Conservation (phyloP, 78 protist species). For the Cavenderia fasciculata region DNA sequence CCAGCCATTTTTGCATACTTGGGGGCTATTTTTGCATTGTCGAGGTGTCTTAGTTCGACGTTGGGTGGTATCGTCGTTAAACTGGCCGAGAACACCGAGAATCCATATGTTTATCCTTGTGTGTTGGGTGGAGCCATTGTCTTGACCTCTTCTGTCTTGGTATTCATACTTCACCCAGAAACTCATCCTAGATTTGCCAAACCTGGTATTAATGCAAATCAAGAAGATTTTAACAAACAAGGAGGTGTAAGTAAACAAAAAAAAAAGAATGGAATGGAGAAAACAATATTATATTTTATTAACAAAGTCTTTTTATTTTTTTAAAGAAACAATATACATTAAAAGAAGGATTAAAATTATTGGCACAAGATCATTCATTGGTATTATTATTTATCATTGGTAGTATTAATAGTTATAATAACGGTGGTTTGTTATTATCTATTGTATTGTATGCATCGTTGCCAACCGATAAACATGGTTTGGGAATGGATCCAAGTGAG, state of each 20-base stretch:
- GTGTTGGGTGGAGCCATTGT: constrained; percentile 56
- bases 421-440: constrained; percentile 47
- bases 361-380: constrained; percentile 6
- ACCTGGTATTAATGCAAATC: not conserved
- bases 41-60: constrained; percentile 50
- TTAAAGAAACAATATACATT: constrained; percentile 8
- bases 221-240: not conserved
- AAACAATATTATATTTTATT: no score
- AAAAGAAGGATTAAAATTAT: constrained; percentile 20
- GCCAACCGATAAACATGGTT: not conserved
- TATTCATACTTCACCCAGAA: constrained; percentile 40
- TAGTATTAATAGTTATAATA: constrained; percentile 39
- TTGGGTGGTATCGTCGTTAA: constrained; percentile 41
- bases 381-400: constrained; percentile 12
- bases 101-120: constrained; percentile 69
- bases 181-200: constrained; percentile 61
- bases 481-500: constrained; percentile 26
- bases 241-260: no score
- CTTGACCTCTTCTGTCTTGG: not conserved
- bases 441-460: constrained; percentile 25
- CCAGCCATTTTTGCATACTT: constrained; percentile 56
- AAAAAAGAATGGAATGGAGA: no score
- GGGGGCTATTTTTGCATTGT: constrained; percentile 62
- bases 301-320: no score
- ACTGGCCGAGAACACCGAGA: not conserved